Evolutionary conservation across 257 asterid species (phyloP), one percentile per base, ranked within the genome.

Genomic region (Solanum lignicaule): DNA sequence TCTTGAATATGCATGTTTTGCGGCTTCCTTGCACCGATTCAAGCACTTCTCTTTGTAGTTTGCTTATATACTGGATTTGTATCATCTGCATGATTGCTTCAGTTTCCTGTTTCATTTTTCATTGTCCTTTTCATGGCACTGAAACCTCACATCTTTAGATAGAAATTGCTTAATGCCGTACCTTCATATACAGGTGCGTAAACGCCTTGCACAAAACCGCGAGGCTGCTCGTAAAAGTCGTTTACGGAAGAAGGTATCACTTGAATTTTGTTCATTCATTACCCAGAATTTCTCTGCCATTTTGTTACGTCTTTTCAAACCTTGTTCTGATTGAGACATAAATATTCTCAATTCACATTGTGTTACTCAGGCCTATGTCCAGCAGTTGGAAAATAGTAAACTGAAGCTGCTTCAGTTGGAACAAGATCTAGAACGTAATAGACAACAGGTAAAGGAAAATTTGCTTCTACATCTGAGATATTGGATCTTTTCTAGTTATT

Each of bases 141-240:
- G 65, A 78, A 78, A 43, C 33, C 39, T 38, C 20, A 52, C 72
- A 73, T 48, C 31, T 46, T 73, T 86, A 73, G 21, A 71, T 27
- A 48, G 29, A 27, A 31, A 82, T 39, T 86, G 62, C 62, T 35
- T 84, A 52, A 81, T 48, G 13, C 43, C 18, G 36, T 75, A 79
- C 29, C 86, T 86, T 84, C 58, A 31, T n/a, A 90, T 62, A 66
- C 88, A 95, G 99, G 98, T 90, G 88, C 52, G 75, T 89, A 94
- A 98, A 92, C 99, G 98, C 35, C 96, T 97, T 33, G 98, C 98
- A 39, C 99, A 97, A 91, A 95, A 97, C 91, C 98, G 99, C 2
- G 98, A 97, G 90, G 98, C 98, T 90, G 98, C 99, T 91, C 98
- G 98, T 76, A 95, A 95, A 91, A 94, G 98, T 89, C 99, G 98